Conservation (phyloP, 257 asterid genomes). For the Orobanche coerulescens region DNA sequence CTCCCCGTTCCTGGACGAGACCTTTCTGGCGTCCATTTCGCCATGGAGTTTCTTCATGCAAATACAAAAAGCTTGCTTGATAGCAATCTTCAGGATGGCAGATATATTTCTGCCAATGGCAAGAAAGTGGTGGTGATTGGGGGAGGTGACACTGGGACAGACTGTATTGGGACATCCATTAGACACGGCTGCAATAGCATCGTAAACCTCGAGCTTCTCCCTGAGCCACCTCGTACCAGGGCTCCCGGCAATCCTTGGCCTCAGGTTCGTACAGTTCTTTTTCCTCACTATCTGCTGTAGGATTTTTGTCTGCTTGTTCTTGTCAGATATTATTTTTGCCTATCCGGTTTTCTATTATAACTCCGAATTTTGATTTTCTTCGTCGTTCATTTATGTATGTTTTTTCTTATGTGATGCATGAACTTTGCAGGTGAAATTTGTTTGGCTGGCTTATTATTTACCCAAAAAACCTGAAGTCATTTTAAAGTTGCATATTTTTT, state of each 20-base stretch:
- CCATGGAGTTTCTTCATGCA: slow-evolving; percentile 97
- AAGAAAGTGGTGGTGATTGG: slow-evolving; percentile 98
- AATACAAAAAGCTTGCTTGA: slow-evolving; percentile 94
- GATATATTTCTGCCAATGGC: slow-evolving; percentile 83
- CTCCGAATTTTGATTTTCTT: not conserved
- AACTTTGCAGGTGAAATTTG: too few species aligned
- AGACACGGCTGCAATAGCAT: slow-evolving; percentile 83
- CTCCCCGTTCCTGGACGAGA: slow-evolving; percentile 97
- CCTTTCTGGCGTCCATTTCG: slow-evolving; percentile 89
- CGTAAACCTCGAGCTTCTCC: slow-evolving; percentile 86
- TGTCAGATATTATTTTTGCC: not conserved
- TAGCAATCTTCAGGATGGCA: slow-evolving; percentile 81
- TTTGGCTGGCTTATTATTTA: not conserved
- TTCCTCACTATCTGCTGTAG: not conserved
- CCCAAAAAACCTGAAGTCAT: too few species aligned
- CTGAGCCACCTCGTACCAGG: slow-evolving; percentile 86
- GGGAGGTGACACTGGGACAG: slow-evolving; percentile 99
- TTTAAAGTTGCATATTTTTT: too few species aligned
- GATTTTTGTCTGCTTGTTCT: not conserved
- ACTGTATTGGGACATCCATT: slow-evolving; percentile 91
- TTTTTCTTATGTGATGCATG: too few species aligned
- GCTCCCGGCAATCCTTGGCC: slow-evolving; percentile 99
- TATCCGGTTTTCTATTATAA: not conserved
- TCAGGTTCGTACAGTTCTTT: slow-evolving; percentile 49
- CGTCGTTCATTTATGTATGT: not conserved